Evolutionary conservation across 2,329 filamentous ascomycete species (phyloP).

Genomic region (Pseudogymnoascus destructans): DNA sequence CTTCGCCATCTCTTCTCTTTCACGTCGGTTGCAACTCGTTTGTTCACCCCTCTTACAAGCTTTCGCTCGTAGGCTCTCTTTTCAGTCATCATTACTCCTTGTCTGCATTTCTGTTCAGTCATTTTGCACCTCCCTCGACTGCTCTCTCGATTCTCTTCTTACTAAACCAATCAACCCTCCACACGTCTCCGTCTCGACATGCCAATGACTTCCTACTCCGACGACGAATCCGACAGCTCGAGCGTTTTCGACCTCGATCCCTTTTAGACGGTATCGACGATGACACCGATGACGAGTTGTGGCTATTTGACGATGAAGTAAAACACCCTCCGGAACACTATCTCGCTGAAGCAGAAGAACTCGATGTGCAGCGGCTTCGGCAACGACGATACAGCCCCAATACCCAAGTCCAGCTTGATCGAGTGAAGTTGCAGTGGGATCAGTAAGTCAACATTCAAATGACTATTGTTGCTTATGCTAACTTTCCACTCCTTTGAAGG

Average conservation of each 20-base stretch:
- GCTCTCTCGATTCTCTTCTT: background rate
- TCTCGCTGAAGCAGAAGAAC: no score
- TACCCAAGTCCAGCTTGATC: no score
- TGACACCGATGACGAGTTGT: constrained; percentile 9
- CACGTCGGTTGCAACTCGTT: background rate
- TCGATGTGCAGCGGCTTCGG: no score
- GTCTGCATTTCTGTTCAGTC: background rate
- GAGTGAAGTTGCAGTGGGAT: no score
- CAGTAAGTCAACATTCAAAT: no score
- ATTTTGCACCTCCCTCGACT: background rate
- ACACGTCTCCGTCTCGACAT: background rate
- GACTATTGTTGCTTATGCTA: no score
- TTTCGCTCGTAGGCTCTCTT: background rate
- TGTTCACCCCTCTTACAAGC: background rate
- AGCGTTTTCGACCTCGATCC: constrained; percentile 12
- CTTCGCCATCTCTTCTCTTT: background rate
- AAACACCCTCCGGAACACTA: no score
- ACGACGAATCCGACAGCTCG: constrained; percentile 12
- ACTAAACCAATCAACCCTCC: background rate
- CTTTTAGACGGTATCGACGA: background rate
- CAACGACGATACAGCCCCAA: no score
- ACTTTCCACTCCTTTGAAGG: no score
- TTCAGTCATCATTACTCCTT: background rate
- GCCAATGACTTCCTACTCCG: constrained; percentile 9
- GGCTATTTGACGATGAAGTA: no score